Conservation (phyloP, 2,329 filamentous ascomycete genomes). For the Geosmithia flava region DNA sequence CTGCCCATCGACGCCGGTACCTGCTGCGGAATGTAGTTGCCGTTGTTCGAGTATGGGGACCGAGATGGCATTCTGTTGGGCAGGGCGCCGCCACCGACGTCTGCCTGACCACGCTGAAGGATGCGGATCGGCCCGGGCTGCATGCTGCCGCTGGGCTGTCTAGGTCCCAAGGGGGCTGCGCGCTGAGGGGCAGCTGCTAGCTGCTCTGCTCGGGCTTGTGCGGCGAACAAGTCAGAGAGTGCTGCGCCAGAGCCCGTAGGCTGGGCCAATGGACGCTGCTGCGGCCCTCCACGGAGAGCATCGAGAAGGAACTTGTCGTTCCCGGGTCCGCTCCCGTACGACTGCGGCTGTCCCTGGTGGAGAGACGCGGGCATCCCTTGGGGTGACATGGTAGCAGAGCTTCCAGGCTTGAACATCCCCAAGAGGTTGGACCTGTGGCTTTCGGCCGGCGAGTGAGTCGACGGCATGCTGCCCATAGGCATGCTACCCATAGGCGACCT, state of each 20-base stretch:
- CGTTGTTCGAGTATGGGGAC: constrained; percentile 6
- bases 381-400: background rate
- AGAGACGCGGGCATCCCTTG: background rate
- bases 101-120: constrained; percentile 20
- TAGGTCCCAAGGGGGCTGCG: background rate
- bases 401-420: constrained; percentile 38
- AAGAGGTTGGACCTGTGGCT: constrained; percentile 35
- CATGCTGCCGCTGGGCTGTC: background rate
- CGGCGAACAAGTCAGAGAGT: constrained; percentile 1
- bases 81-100: constrained; percentile 6
- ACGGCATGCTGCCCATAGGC: background rate
- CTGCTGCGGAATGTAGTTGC: constrained; percentile 4
- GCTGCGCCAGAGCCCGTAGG: background rate
- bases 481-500: background rate
- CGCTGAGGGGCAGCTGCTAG: background rate
- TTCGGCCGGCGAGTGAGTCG: background rate
- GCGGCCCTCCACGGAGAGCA: background rate
- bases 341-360: background rate
- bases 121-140: constrained; percentile 12
- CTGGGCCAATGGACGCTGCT: background rate
- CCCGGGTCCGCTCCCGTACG: background rate
- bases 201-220: background rate
- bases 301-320: constrained; percentile 1
- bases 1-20: background rate
- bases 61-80: background rate